Conservation (phyloP, 2,329 filamentous ascomycete genomes). For the Aurifilum marmelostoma region DNA sequence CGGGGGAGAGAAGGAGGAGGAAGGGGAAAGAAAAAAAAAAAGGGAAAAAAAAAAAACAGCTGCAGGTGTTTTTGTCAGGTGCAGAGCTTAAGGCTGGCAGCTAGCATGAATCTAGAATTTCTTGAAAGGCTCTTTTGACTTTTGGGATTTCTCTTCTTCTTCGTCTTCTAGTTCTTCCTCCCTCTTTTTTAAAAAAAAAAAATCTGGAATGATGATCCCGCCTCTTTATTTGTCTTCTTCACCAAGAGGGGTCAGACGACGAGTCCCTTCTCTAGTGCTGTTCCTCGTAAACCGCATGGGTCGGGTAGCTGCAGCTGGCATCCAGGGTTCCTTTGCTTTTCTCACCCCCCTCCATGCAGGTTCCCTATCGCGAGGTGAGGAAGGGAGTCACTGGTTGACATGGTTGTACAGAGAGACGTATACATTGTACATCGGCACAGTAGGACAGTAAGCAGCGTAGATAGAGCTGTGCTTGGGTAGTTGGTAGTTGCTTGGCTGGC, state of each 20-base stretch:
- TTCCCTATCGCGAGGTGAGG: neutral
- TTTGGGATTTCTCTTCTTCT: neutral
- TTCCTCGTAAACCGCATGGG: neutral
- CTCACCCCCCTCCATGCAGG: neutral
- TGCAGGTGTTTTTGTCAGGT: slow-evolving; percentile 9
- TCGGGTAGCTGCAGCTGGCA: neutral
- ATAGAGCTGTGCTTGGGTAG: neutral
- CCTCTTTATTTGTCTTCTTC: neutral
- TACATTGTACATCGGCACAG: neutral
- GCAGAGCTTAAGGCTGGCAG: neutral
- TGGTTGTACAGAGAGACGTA: too few species aligned
- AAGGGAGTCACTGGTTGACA: neutral
- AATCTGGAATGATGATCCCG: neutral
- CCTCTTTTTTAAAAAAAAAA: neutral
- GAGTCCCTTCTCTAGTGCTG: neutral
- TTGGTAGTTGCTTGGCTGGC: neutral
- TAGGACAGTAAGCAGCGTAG: neutral
- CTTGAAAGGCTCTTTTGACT: too few species aligned
- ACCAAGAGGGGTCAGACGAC: neutral
- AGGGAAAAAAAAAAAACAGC: neutral
- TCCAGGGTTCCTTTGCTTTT: neutral
- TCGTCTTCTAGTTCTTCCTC: neutral
- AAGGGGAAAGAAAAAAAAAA: neutral
- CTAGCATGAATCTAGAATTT: slow-evolving; percentile 1
- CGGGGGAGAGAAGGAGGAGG: neutral